Percentiles rank a stretch among this genome's conserved stretches.
Conservation (phyloP, 2,329 filamentous ascomycete species). For the Verticillium longisporum region DNA sequence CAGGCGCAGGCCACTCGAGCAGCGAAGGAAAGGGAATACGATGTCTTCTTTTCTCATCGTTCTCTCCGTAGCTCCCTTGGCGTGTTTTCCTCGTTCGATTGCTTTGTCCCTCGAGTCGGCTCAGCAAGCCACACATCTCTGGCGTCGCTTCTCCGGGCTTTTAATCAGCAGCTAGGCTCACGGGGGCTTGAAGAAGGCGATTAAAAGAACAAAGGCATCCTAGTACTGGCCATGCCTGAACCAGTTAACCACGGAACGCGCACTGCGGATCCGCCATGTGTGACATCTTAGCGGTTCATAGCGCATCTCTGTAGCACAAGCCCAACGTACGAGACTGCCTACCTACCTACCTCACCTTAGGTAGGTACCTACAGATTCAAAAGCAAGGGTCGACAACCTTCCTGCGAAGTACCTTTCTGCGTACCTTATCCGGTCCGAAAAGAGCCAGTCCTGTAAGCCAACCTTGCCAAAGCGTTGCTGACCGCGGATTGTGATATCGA, state of each 20-base stretch:
- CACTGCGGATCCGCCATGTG: slow-evolving; percentile 8
- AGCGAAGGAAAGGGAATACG: neutral
- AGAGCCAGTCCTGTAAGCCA: neutral
- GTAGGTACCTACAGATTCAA: neutral
- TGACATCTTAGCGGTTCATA: slow-evolving; percentile 11
- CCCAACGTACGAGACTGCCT: neutral
- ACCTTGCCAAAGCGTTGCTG: slow-evolving; percentile 1
- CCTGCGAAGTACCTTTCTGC: neutral
- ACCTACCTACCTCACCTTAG: too few relatives aligned
- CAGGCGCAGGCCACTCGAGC: neutral
- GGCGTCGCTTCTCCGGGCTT: neutral
- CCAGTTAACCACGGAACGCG: slow-evolving; percentile 4
- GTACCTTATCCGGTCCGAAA: too few relatives aligned
- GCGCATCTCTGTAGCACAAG: slow-evolving; percentile 4
- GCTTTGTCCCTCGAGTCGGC: neutral
- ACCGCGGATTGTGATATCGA: neutral
- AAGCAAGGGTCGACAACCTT: neutral
- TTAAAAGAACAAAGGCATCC: neutral
- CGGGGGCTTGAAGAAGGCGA: neutral
- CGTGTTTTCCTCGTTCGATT: neutral
- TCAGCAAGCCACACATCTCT: neutral
- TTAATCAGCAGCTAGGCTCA: neutral
- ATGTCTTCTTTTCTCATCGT: neutral
- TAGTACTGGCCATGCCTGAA: slow-evolving; percentile 5
- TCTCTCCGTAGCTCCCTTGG: slow-evolving; percentile 3